These are phyloP conservation scores for Ogataea methanolica DNA, from an alignment of 805 yeast genomes.

Conservation along the genomic window DNA sequence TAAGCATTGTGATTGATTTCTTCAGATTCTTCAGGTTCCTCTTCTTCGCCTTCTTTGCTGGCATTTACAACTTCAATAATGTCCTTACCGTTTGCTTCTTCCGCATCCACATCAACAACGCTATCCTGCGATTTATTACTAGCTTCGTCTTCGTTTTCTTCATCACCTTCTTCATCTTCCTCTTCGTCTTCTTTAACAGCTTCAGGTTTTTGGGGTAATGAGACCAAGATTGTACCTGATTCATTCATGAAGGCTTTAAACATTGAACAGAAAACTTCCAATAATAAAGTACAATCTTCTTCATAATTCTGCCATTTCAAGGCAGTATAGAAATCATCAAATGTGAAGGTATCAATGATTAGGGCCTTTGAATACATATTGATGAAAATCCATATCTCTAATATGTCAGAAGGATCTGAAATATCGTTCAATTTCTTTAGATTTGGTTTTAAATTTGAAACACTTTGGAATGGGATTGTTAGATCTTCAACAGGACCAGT, in stretches of 20 bases:
- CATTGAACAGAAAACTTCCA: constrained; percentile 66
- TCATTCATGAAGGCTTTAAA: constrained; percentile 50
- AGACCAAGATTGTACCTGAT: constrained; percentile 26
- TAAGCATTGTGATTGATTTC: constrained; percentile 40
- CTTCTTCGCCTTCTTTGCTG: constrained; percentile 19
- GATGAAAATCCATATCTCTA: constrained; percentile 73
- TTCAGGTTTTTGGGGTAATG: constrained; percentile 25
- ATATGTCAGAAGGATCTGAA: constrained; percentile 35
- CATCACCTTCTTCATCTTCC: constrained; percentile 18
- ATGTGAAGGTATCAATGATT: constrained; percentile 66
- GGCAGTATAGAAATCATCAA: constrained; percentile 69
- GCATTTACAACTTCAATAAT: constrained; percentile 26
- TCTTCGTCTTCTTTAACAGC: constrained; percentile 18
- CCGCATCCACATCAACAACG: constrained; percentile 11
- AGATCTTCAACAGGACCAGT: constrained; percentile 28
- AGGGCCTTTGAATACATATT: constrained; percentile 66
- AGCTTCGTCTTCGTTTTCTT: constrained; percentile 3
- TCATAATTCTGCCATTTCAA: constrained; percentile 43
- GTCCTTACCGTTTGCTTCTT: constrained; percentile 19
- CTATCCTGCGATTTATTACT: constrained; percentile 9
- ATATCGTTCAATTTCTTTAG: constrained; percentile 20
- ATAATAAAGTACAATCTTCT: constrained; percentile 47
- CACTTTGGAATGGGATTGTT: constrained; percentile 23
- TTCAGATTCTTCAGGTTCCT: constrained; percentile 25
- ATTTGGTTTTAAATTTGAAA: constrained; percentile 21